Conservation (phyloP, 176 grass and related monocot species). For the Rhynchospora tenuis region DNA sequence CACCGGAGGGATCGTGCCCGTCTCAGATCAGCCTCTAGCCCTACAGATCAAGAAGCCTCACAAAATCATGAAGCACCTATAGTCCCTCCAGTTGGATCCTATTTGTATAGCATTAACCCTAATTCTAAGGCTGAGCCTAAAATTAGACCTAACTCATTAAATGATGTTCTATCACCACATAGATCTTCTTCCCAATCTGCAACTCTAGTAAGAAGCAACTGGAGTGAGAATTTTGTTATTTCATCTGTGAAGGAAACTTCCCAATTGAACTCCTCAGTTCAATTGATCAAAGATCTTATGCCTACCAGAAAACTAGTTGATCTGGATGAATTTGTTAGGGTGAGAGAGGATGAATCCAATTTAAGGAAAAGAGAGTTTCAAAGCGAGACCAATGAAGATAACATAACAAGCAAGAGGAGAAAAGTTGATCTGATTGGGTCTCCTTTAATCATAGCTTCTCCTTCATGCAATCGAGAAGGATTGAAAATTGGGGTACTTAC, state of each 20-base stretch:
- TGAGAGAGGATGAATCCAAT: conserved; percentile 25
- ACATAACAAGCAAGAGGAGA: conserved; percentile 28
- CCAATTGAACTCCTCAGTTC: background rate
- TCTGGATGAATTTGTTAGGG: conserved; percentile 18
- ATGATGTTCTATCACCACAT: conserved; percentile 24
- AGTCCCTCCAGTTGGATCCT: conserved; percentile 25
- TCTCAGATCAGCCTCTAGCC: conserved; percentile 39
- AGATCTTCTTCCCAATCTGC: conserved; percentile 20
- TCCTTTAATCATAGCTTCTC: conserved; percentile 14
- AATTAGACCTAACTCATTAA: conserved; percentile 44
- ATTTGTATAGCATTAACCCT: conserved; percentile 22
- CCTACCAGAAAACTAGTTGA: background rate
- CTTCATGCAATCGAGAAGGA: conserved; percentile 24
- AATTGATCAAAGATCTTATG: conserved; percentile 19
- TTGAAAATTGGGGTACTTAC: conserved; percentile 31
- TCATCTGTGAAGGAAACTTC: conserved; percentile 25
- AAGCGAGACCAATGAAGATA: conserved; percentile 10
- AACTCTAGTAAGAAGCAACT: conserved; percentile 12
- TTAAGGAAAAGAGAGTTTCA: background rate
- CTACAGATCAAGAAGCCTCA: conserved; percentile 19
- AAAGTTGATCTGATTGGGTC: conserved; percentile 29
- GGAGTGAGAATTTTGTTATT: conserved; percentile 28
- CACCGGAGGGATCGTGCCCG: conserved; percentile 75
- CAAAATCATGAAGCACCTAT: conserved; percentile 10
- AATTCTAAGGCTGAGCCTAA: conserved; percentile 31